Evolutionary conservation across 2,329 filamentous ascomycete species (phyloP).

Genomic region (Penicillium digitatum): DNA sequence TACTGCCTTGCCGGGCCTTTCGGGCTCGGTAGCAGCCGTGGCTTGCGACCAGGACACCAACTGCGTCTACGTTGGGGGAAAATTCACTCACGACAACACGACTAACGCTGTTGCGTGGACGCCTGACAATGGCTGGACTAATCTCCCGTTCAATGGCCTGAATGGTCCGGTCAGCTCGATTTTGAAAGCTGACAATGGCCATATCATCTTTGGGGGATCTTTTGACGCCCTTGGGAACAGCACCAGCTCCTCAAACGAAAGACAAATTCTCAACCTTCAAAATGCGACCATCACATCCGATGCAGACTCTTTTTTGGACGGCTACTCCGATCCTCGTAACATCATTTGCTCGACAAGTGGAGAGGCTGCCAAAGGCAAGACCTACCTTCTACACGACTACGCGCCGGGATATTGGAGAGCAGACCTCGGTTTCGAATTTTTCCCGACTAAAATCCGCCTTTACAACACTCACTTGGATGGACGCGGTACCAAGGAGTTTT

Average conservation of each 20-base stretch:
- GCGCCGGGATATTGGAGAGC: slow-evolving; percentile 79
- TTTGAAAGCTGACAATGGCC: slow-evolving; percentile 69
- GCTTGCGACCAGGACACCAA: slow-evolving; percentile 73
- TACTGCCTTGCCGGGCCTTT: slow-evolving; percentile 72
- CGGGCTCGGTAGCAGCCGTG: slow-evolving; percentile 75
- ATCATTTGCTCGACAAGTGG: slow-evolving; percentile 74
- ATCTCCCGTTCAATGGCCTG: slow-evolving; percentile 87
- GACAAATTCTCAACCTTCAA: slow-evolving; percentile 78
- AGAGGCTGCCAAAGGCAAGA: slow-evolving; percentile 65
- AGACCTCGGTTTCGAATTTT: slow-evolving; percentile 75
- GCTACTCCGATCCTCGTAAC: slow-evolving; percentile 71
- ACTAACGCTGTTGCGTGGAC: slow-evolving; percentile 87
- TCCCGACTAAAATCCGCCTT: slow-evolving; percentile 79
- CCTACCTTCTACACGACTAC: slow-evolving; percentile 76
- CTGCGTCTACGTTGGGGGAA: slow-evolving; percentile 87
- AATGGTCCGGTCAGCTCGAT: slow-evolving; percentile 90
- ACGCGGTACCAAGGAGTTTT: slow-evolving; percentile 81
- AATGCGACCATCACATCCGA: slow-evolving; percentile 69
- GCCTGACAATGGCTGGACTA: slow-evolving; percentile 64
- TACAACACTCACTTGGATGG: slow-evolving; percentile 83
- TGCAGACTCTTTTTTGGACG: slow-evolving; percentile 57
- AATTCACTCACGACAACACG: slow-evolving; percentile 73
- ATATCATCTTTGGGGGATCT: slow-evolving; percentile 85
- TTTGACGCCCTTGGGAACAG: slow-evolving; percentile 87
- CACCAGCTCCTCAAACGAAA: slow-evolving; percentile 54